Conservation (phyloP, 495 filamentous ascomycete species). For the Podospora conica region DNA sequence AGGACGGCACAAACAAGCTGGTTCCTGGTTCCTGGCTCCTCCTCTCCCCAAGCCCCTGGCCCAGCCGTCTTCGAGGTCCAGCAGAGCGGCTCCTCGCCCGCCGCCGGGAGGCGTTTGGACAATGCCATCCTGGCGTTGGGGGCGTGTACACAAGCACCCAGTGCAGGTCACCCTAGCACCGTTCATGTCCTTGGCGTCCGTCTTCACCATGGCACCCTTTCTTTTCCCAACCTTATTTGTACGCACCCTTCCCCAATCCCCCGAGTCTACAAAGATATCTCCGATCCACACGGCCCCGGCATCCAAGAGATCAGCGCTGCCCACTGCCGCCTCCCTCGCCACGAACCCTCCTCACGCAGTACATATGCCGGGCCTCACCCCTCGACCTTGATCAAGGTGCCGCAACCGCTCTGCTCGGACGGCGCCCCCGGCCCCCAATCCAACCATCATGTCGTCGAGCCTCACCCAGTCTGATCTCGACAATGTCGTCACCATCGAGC, state of each 20-base stretch:
- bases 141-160: background rate
- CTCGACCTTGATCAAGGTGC: background rate
- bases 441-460: conserved; percentile 4
- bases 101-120: background rate
- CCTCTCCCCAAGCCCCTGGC: conserved; percentile 1
- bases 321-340: background rate
- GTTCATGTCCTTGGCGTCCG: background rate
- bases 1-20: background rate
- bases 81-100: conserved; percentile 1
- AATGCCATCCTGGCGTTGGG: background rate
- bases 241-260: background rate
- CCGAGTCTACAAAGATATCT: background rate
- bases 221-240: background rate
- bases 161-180: background rate
- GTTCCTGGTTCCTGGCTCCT: conserved; percentile 12
- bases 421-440: background rate
- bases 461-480: conserved; percentile 15
- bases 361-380: background rate
- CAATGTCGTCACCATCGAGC: conserved; percentile 57
- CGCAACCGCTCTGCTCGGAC: background rate
- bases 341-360: background rate
- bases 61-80: background rate
- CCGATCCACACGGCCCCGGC: background rate
- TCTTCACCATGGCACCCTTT: background rate
- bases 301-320: background rate